A percentile compares a stretch with the other conserved stretches of the same genome.
Conservation (phyloP, 257 asterid genomes). For the Solanum etuberosum region DNA sequence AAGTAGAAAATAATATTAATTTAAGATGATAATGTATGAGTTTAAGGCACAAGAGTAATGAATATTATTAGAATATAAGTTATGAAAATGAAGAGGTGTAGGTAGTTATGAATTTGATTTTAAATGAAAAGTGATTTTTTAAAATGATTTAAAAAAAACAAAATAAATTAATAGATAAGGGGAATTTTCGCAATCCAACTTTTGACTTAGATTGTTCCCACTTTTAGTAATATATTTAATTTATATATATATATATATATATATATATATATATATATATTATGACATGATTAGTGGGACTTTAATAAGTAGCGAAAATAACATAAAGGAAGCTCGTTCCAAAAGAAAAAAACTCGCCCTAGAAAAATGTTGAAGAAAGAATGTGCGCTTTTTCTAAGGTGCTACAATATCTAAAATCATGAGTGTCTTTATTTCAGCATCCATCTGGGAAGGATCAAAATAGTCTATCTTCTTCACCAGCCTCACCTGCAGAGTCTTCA, state of each 20-base stretch:
- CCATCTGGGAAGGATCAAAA: conserved; percentile 24
- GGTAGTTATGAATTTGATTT: background rate
- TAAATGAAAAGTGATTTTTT: background rate
- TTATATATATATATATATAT: too few species aligned
- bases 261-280: too few species aligned
- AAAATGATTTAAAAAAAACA: background rate
- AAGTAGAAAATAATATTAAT: background rate
- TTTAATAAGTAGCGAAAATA: background rate
- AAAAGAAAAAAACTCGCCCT: background rate
- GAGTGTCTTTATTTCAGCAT: background rate
- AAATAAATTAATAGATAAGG: background rate
- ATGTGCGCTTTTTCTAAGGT: background rate
- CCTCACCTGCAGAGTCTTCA: conserved; percentile 29
- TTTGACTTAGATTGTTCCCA: background rate
- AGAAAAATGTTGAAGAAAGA: background rate
- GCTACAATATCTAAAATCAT: conserved; percentile 16
- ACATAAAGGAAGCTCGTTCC: background rate
- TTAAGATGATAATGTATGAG: background rate
- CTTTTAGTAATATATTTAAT: background rate
- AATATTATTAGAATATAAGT: background rate
- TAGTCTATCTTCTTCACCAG: conserved; percentile 23
- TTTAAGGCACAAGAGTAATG: background rate
- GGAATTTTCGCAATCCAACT: background rate
- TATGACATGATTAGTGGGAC: background rate
- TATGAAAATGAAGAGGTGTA: background rate